phyloP scores from a whole-genome alignment of 169 alveolate species.

The Plasmodium gaboni region DNA sequence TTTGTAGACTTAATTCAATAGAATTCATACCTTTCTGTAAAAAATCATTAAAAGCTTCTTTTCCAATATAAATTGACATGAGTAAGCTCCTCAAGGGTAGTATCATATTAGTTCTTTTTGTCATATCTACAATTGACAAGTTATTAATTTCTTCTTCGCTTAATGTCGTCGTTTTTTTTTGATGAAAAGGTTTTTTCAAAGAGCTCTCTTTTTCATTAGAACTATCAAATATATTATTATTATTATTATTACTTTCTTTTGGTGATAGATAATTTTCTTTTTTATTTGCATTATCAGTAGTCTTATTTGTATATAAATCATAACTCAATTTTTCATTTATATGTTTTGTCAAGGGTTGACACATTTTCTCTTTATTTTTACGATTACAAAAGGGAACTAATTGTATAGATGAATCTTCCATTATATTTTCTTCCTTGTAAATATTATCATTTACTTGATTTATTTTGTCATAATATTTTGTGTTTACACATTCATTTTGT shows the following conservation, averaged over 20 bases:
- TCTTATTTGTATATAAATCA: background rate
- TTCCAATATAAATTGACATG: constrained; percentile 53
- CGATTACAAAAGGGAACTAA: constrained; percentile 29
- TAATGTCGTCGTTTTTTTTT: constrained; percentile 1
- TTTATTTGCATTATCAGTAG: background rate
- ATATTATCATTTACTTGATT: constrained; percentile 45
- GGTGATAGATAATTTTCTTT: background rate
- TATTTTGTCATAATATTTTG: constrained; percentile 47
- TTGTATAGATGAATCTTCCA: constrained; percentile 17
- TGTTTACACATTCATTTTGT: constrained; percentile 37
- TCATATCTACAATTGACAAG: constrained; percentile 13
- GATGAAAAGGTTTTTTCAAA: background rate
- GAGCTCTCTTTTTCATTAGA: background rate
- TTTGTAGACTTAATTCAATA: constrained; percentile 33
- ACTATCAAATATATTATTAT: background rate
- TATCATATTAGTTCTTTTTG: constrained; percentile 30
- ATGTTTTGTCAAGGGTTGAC: constrained; percentile 26
- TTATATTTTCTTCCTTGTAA: constrained; percentile 17
- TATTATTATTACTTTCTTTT: background rate
- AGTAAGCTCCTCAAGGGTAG: constrained; percentile 31
- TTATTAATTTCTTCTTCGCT: constrained; percentile 29
- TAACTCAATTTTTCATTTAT: constrained; percentile 32
- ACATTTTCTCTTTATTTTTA: constrained; percentile 15
- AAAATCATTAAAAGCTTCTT: constrained; percentile 65
- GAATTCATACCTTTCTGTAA: constrained; percentile 52